A percentile compares a stretch with the other conserved stretches of the same genome.
phyloP scores from a whole-genome alignment of 1,284 basidiomycete genomes.

The Sanguinoderma infundibulare region DNA sequence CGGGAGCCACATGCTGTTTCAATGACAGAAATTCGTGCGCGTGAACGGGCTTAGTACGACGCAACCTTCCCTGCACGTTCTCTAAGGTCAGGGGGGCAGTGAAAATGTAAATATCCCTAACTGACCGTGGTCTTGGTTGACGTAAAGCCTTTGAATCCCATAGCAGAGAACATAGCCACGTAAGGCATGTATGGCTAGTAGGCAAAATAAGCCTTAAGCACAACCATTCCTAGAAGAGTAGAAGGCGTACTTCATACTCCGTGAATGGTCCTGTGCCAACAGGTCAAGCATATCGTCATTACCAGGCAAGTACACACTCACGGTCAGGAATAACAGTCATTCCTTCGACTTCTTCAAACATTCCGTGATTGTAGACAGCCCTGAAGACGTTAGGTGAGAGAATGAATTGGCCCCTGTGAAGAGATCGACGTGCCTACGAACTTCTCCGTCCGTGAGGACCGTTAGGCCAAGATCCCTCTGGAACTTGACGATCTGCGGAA shows the following conservation, averaged over 20 bases:
- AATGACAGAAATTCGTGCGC: slow-evolving; percentile 62
- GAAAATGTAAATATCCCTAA: background rate
- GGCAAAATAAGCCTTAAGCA: background rate
- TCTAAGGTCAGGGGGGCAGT: background rate
- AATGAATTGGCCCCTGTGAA: background rate
- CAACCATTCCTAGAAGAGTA: background rate
- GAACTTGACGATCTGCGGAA: slow-evolving; percentile 41
- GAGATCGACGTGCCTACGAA: slow-evolving; percentile 30
- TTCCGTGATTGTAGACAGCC: slow-evolving; percentile 57
- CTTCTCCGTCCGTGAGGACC: slow-evolving; percentile 55
- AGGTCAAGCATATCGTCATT: background rate
- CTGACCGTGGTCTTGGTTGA: slow-evolving; percentile 55
- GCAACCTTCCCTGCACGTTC: slow-evolving; percentile 59
- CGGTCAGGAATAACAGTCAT: slow-evolving; percentile 58
- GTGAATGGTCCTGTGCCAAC: slow-evolving; percentile 10
- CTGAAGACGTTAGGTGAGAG: slow-evolving; percentile 35
- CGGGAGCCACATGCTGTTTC: slow-evolving; percentile 55
- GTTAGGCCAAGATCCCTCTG: slow-evolving; percentile 46
- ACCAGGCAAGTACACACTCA: slow-evolving; percentile 36
- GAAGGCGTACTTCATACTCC: slow-evolving; percentile 16
- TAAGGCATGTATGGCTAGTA: slow-evolving; percentile 53
- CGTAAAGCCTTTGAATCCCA: slow-evolving; percentile 49
- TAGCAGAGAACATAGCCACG: slow-evolving; percentile 41
- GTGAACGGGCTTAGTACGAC: slow-evolving; percentile 62
- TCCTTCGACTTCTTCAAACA: slow-evolving; percentile 65